phyloP scores from a whole-genome alignment of 495 filamentous ascomycete genomes.

The Corynascus novoguineensis region DNA sequence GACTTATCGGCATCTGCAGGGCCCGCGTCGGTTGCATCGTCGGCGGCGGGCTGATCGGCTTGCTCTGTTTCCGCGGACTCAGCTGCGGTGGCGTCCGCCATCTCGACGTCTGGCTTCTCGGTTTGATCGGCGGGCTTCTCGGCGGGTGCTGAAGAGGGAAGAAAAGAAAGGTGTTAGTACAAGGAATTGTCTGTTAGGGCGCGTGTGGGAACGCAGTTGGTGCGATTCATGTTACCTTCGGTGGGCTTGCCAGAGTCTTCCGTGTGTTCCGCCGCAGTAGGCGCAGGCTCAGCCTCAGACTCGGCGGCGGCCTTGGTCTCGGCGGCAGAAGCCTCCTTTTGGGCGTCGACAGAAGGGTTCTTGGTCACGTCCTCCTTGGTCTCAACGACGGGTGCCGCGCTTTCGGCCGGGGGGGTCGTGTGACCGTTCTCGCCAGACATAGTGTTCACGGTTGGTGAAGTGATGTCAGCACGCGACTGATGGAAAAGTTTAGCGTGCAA shows the following conservation, averaged over 20 bases:
- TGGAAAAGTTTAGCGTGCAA: conserved; percentile 18
- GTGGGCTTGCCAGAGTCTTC: conserved; percentile 21
- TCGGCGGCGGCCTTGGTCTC: conserved; percentile 20
- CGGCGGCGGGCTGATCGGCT: conserved; percentile 18
- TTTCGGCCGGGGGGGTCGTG: conserved; percentile 15
- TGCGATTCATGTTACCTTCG: conserved; percentile 11
- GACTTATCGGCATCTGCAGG: conserved; percentile 37
- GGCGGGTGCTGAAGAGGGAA: conserved; percentile 12
- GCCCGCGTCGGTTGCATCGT: conserved; percentile 19
- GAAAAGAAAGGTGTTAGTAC: conserved; percentile 17
- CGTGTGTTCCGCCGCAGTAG: conserved; percentile 13
- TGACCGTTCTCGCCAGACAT: conserved; percentile 22
- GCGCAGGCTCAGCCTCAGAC: conserved; percentile 18
- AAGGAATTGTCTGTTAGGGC: neutral
- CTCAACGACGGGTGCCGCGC: conserved; percentile 13
- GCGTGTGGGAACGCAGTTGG: neutral
- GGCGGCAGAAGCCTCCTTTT: conserved; percentile 17
- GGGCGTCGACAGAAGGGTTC: neutral
- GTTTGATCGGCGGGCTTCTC: conserved; percentile 27
- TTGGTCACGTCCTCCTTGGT: conserved; percentile 20
- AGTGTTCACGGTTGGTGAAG: conserved; percentile 15
- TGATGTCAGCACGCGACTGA: conserved; percentile 25
- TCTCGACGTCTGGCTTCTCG: conserved; percentile 34
- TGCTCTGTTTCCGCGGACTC: conserved; percentile 6
- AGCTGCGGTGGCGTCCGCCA: conserved; percentile 30